Evolutionary conservation across 306 rosid species (phyloP).

Genomic region (Castanea mollissima): DNA sequence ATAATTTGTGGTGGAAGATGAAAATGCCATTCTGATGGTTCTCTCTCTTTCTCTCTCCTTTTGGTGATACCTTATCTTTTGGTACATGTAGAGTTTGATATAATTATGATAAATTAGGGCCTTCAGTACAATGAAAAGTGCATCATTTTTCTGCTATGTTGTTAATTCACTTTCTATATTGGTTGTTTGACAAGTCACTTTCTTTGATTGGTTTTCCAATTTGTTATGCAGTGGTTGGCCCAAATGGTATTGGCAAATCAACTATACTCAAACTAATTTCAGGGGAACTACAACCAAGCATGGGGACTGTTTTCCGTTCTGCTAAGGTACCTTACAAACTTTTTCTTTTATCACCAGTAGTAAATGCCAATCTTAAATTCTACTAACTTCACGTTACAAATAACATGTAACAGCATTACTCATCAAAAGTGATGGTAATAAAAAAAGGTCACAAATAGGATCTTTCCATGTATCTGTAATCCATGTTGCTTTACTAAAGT

Average conservation of each 20-base stretch:
- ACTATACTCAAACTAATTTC: constrained; percentile 96
- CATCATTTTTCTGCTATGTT: constrained; percentile 16
- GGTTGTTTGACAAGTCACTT: neutral
- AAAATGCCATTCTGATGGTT: neutral
- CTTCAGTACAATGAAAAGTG: neutral
- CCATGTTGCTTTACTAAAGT: neutral
- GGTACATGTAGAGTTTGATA: neutral
- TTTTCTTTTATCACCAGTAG: neutral
- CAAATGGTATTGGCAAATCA: constrained; percentile 99
- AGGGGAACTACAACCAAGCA: constrained; percentile 93
- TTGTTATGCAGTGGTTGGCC: constrained; percentile 93
- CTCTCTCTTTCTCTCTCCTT: neutral
- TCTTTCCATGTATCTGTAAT: neutral
- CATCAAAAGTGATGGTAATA: too few relatives aligned
- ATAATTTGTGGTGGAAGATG: neutral
- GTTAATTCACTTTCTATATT: neutral
- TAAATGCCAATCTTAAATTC: neutral
- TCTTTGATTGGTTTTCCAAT: constrained; percentile 21
- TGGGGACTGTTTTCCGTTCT: constrained; percentile 96
- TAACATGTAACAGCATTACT: neutral
- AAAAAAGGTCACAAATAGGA: neutral
- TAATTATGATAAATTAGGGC: neutral
- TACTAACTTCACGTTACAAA: neutral
- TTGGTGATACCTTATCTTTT: neutral
- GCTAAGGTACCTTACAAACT: constrained; percentile 67